Conservation (phyloP, 768 basidiomycete genomes). For the Macrolepiota dolichaula region DNA sequence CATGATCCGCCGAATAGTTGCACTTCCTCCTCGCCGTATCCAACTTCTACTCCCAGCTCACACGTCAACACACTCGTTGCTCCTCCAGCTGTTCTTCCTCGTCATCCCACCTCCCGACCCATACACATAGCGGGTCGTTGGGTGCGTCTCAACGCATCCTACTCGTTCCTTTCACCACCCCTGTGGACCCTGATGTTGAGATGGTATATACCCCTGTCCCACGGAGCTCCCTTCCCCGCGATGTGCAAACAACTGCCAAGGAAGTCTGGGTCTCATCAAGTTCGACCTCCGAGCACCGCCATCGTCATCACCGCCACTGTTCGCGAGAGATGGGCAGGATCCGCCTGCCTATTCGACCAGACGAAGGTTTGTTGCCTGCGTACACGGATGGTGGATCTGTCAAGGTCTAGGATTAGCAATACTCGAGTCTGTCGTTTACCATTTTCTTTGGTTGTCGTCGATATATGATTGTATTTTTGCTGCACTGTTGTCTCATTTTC, state of each 20-base stretch:
- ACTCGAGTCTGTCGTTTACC: not conserved
- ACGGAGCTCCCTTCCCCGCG: constrained; percentile 48
- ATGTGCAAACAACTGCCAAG: constrained; percentile 51
- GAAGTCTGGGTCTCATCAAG: constrained; percentile 61
- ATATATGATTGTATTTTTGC: constrained; percentile 8
- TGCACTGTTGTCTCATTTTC: not conserved
- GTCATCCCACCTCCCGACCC: constrained; percentile 15
- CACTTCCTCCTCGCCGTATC: constrained; percentile 76
- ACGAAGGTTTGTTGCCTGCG: constrained; percentile 41
- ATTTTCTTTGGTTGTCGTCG: not conserved
- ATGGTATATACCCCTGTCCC: constrained; percentile 75
- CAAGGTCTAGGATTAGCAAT: constrained; percentile 3
- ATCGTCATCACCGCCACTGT: constrained; percentile 27
- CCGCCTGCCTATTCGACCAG: constrained; percentile 39
- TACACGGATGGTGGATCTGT: constrained; percentile 8
- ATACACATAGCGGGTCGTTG: constrained; percentile 19
- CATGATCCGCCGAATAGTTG: constrained; percentile 37
- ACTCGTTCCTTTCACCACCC: constrained; percentile 43
- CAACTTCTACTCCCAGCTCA: constrained; percentile 56
- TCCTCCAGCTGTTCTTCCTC: constrained; percentile 14
- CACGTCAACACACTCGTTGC: constrained; percentile 31
- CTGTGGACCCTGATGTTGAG: constrained; percentile 23
- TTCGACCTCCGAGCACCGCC: constrained; percentile 25
- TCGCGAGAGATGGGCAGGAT: constrained; percentile 34
- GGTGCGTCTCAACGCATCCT: constrained; percentile 55